phyloP scores from a whole-genome alignment of 2,329 filamentous ascomycete species.

The Aspergillus proliferans region DNA sequence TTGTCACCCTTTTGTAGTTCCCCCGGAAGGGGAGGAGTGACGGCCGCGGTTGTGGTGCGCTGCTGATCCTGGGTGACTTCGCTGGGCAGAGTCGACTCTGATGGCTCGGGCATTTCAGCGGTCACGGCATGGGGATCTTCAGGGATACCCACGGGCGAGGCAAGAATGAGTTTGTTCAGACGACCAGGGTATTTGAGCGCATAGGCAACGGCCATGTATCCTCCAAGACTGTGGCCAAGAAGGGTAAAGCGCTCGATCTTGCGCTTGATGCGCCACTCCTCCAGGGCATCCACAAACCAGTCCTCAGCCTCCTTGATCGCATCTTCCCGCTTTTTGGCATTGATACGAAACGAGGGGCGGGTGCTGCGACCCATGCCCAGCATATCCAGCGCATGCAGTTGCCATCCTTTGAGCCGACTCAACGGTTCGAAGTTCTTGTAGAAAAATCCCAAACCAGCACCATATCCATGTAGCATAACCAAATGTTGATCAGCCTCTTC shows the following conservation, averaged over 20 bases:
- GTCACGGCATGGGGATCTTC: conserved; percentile 87
- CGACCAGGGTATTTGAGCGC: conserved; percentile 92
- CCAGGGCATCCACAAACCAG: conserved; percentile 93
- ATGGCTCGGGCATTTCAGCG: conserved; percentile 71
- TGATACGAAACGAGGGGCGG: conserved; percentile 75
- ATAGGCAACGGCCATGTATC: conserved; percentile 91
- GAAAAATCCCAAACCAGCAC: conserved; percentile 92
- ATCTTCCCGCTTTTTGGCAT: conserved; percentile 69
- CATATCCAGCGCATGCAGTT: conserved; percentile 88
- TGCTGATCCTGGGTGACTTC: conserved; percentile 74
- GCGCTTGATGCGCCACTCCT: conserved; percentile 86
- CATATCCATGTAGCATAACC: conserved; percentile 95
- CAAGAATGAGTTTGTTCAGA: conserved; percentile 92
- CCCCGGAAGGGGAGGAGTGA: conserved; percentile 12
- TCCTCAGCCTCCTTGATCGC: conserved; percentile 85
- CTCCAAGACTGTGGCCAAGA: conserved; percentile 85
- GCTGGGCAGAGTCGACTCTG: conserved; percentile 64
- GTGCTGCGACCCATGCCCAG: conserved; percentile 89
- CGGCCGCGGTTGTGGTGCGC: conserved; percentile 26
- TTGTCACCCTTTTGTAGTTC: conserved; percentile 36
- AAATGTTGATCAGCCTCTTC: conserved; percentile 77
- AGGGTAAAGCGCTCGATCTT: conserved; percentile 92
- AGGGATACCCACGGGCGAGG: conserved; percentile 88
- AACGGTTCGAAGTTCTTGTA: conserved; percentile 96
- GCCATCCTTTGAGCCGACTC: conserved; percentile 72